Conservation (phyloP, 352 stramenopile genomes). For the Blastocystis sp. region DNA sequence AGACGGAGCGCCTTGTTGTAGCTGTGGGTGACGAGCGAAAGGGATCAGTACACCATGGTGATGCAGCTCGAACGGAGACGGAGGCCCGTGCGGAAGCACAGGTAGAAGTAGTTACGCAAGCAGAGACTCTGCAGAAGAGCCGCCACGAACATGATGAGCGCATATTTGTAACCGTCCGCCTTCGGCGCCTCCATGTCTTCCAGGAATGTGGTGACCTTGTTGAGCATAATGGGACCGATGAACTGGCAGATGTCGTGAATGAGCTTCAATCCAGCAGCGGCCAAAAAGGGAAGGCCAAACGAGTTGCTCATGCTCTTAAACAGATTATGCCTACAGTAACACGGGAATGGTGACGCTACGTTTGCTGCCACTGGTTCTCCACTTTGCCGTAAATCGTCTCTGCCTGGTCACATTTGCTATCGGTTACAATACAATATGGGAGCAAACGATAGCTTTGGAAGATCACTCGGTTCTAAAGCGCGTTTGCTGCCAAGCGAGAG, state of each 20-base stretch:
- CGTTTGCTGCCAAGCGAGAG: slow-evolving; percentile 80
- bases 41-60: slow-evolving; percentile 73
- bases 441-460: slow-evolving; percentile 79
- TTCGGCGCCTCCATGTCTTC: slow-evolving; percentile 73
- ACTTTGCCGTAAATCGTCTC: slow-evolving; percentile 29
- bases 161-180: slow-evolving; percentile 71
- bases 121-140: slow-evolving; percentile 71
- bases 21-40: slow-evolving; percentile 71
- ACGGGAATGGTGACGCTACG: not conserved
- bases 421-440: slow-evolving; percentile 73
- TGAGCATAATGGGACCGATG: slow-evolving; percentile 81
- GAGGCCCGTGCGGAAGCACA: slow-evolving; percentile 75
- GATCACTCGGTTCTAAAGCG: slow-evolving; percentile 79
- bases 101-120: slow-evolving; percentile 73
- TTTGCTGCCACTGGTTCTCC: slow-evolving; percentile 49
- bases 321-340: slow-evolving; percentile 35
- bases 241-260: slow-evolving; percentile 85
- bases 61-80: slow-evolving; percentile 76
- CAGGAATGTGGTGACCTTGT: slow-evolving; percentile 78
- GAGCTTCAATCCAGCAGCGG: slow-evolving; percentile 84
- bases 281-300: slow-evolving; percentile 84
- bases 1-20: slow-evolving; percentile 80
- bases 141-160: slow-evolving; percentile 71
- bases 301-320: slow-evolving; percentile 64
- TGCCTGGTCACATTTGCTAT: slow-evolving; percentile 30